These are phyloP conservation scores for Arabis hirsuta DNA, from an alignment of 345 rosid genomes.

Conservation along the genomic window DNA sequence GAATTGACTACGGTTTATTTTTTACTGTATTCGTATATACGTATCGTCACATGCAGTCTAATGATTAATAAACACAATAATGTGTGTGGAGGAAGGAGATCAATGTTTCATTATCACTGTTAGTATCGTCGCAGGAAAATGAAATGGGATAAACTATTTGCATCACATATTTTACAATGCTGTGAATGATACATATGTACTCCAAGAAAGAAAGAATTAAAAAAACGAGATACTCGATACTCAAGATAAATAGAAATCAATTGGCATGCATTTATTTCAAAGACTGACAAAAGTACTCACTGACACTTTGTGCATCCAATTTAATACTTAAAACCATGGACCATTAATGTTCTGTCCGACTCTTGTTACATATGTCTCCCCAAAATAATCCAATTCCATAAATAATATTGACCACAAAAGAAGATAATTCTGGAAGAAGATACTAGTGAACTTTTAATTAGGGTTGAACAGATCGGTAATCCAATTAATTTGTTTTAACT, in stretches of 20 bases:
- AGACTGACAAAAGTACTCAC: constrained; percentile 46
- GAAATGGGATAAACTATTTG: neutral
- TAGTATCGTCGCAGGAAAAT: neutral
- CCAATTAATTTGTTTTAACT: neutral
- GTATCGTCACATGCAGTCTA: constrained; percentile 25
- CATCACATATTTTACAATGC: neutral
- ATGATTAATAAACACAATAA: constrained; percentile 26
- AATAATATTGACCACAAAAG: constrained; percentile 7
- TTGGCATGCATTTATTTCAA: constrained; percentile 33
- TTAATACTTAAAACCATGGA: constrained; percentile 39
- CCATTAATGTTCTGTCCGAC: constrained; percentile 44
- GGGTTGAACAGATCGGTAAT: neutral
- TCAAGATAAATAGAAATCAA: constrained; percentile 22
- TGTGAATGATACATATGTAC: neutral
- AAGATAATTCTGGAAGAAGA: neutral
- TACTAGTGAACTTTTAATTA: no score
- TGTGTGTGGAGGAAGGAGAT: constrained; percentile 27
- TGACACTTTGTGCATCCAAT: constrained; percentile 40
- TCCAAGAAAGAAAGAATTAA: no score
- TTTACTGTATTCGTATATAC: neutral
- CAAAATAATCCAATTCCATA: constrained; percentile 16
- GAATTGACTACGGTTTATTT: neutral
- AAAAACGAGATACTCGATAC: constrained; percentile 3
- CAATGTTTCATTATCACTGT: constrained; percentile 20
- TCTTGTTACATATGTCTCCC: constrained; percentile 30